phyloP scores from a whole-genome alignment of 2,329 filamentous ascomycete species.

The Ophiostoma populinum region DNA sequence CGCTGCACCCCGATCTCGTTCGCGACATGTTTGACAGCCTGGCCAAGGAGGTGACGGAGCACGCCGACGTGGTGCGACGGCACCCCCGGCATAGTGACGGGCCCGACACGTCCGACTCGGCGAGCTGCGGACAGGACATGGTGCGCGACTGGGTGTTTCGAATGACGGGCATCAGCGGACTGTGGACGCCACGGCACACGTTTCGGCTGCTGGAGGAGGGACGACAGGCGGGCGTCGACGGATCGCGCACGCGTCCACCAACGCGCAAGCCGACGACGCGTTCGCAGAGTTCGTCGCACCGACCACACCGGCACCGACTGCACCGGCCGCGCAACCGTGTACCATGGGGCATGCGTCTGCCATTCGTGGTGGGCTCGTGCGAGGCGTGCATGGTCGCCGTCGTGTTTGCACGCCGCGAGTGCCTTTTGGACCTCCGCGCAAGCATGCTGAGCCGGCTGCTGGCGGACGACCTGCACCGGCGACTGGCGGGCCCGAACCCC shows the following conservation, averaged over 20 bases:
- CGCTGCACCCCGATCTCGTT: conserved; percentile 12
- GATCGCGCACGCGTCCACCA: background rate
- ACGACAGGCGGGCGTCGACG: background rate
- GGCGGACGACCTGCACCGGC: conserved; percentile 3
- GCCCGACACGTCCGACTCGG: background rate
- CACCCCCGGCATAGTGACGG: conserved; percentile 2
- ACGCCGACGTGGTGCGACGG: conserved; percentile 9
- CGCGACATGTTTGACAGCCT: conserved; percentile 11
- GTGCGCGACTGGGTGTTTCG: conserved; percentile 12
- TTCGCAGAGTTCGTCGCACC: background rate
- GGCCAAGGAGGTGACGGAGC: conserved; percentile 19
- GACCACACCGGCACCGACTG: background rate
- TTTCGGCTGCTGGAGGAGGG: conserved; percentile 7
- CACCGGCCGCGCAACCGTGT: too few species aligned
- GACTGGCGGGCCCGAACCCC: background rate
- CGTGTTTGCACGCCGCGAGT: conserved; percentile 25
- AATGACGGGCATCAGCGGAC: conserved; percentile 9
- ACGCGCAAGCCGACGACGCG: background rate
- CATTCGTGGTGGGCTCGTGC: conserved; percentile 19
- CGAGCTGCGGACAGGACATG: background rate
- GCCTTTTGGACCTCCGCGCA: conserved; percentile 28
- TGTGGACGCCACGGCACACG: conserved; percentile 8
- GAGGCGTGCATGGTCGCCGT: conserved; percentile 35
- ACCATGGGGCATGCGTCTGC: conserved; percentile 4
- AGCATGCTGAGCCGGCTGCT: conserved; percentile 23